A percentile compares a stretch with the other conserved stretches of the same genome.
Conservation (phyloP, 2,329 filamentous ascomycete species). For the Cladosporium sp. region DNA sequence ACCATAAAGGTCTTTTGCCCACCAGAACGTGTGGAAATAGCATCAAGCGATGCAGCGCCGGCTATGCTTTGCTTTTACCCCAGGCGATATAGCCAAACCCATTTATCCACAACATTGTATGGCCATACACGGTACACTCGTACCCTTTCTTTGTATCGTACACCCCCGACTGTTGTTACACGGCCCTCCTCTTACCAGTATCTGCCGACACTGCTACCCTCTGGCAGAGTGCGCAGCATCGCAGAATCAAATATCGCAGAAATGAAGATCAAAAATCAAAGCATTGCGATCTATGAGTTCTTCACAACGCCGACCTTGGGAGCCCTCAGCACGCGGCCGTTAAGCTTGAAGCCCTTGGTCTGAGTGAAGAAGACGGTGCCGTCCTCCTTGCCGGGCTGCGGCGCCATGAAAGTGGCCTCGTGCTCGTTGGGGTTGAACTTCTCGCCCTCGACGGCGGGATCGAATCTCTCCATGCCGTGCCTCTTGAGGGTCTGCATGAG, state of each 20-base stretch:
- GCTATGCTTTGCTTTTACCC: constrained; percentile 12
- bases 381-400: constrained; percentile 83
- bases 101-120: neutral
- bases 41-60: constrained; percentile 14
- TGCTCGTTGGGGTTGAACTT: constrained; percentile 97
- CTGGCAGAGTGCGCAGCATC: neutral
- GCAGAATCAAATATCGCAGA: neutral
- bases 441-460: constrained; percentile 69
- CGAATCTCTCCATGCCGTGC: constrained; percentile 88
- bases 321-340: constrained; percentile 83
- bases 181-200: neutral
- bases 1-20: neutral
- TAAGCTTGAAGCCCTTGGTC: constrained; percentile 93
- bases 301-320: constrained; percentile 97
- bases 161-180: neutral
- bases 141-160: constrained; percentile 1
- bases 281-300: constrained; percentile 49
- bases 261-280: neutral
- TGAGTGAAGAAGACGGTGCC: constrained; percentile 89
- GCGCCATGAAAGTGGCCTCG: constrained; percentile 93
- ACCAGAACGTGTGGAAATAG: neutral
- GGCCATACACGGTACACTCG: constrained; percentile 1
- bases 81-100: constrained; percentile 6
- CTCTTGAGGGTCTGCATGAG: constrained; percentile 86
- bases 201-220: neutral